phyloP scores from a whole-genome alignment of 1,284 basidiomycete genomes.

The Ustilago xerochloae region DNA sequence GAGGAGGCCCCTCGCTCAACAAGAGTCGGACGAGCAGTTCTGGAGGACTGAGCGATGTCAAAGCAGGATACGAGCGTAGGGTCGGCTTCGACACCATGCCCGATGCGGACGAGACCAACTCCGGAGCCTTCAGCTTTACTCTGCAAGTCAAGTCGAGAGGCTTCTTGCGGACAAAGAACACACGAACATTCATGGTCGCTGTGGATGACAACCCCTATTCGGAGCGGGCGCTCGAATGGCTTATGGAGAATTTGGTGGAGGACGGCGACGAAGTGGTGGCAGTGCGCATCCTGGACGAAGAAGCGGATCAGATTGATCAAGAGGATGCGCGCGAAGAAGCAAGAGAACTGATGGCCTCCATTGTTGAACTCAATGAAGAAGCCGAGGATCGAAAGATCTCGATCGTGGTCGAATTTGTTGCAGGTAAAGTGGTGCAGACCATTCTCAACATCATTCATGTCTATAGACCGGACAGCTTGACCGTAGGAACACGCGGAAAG shows the following conservation, averaged over 20 bases:
- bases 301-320: slow-evolving; percentile 75
- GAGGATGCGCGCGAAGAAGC: slow-evolving; percentile 88
- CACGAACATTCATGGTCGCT: slow-evolving; percentile 90
- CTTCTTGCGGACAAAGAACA: slow-evolving; percentile 81
- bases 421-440: slow-evolving; percentile 86
- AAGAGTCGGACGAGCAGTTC: slow-evolving; percentile 46
- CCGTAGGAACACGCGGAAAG: slow-evolving; percentile 87
- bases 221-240: slow-evolving; percentile 64
- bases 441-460: slow-evolving; percentile 83
- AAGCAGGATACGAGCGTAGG: slow-evolving; percentile 59
- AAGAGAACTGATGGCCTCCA: slow-evolving; percentile 80
- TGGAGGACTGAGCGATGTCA: slow-evolving; percentile 53
- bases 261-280: slow-evolving; percentile 95
- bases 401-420: slow-evolving; percentile 91
- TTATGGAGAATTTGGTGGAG: slow-evolving; percentile 84
- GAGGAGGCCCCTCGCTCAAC: slow-evolving; percentile 38
- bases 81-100: slow-evolving; percentile 68
- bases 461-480: slow-evolving; percentile 92
- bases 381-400: slow-evolving; percentile 87
- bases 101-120: slow-evolving; percentile 63
- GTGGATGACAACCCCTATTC: slow-evolving; percentile 77
- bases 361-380: slow-evolving; percentile 84
- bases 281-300: slow-evolving; percentile 86
- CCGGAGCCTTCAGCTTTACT: slow-evolving; percentile 61
- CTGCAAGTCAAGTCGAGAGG: slow-evolving; percentile 84